phyloP scores from a whole-genome alignment of 176 grass and related monocot genomes.

The Carex kokanica region DNA sequence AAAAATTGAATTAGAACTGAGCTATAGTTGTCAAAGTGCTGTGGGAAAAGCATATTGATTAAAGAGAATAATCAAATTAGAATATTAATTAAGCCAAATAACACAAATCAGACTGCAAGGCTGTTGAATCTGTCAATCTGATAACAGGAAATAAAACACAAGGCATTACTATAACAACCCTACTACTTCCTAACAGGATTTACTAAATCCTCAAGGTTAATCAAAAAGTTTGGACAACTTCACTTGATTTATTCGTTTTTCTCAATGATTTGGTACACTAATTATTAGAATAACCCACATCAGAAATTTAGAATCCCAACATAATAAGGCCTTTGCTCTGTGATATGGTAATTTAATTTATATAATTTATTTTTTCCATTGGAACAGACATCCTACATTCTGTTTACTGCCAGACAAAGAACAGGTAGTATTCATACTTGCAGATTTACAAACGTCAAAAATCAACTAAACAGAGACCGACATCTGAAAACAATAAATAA shows the following conservation, averaged over 20 bases:
- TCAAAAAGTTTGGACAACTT: neutral
- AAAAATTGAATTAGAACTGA: neutral
- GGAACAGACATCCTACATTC: neutral
- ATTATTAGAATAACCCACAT: neutral
- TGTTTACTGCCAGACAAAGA: neutral
- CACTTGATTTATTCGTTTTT: neutral
- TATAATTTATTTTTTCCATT: neutral
- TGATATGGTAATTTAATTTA: neutral
- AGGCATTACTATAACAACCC: neutral
- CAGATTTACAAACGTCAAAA: neutral
- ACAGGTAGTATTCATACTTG: neutral
- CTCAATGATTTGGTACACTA: neutral
- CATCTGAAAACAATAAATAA: neutral
- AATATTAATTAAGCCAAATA: neutral
- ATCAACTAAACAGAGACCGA: neutral
- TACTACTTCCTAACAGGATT: neutral
- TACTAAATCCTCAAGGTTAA: neutral
- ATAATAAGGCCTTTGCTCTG: neutral
- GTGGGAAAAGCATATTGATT: neutral
- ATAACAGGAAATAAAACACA: neutral
- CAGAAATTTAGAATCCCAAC: neutral
- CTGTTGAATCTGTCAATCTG: neutral
- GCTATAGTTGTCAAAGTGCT: neutral
- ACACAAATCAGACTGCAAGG: neutral
- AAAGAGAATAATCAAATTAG: neutral